Evolutionary conservation across 2,329 filamentous ascomycete species (phyloP).

Genomic region (Colletotrichum navitas): DNA sequence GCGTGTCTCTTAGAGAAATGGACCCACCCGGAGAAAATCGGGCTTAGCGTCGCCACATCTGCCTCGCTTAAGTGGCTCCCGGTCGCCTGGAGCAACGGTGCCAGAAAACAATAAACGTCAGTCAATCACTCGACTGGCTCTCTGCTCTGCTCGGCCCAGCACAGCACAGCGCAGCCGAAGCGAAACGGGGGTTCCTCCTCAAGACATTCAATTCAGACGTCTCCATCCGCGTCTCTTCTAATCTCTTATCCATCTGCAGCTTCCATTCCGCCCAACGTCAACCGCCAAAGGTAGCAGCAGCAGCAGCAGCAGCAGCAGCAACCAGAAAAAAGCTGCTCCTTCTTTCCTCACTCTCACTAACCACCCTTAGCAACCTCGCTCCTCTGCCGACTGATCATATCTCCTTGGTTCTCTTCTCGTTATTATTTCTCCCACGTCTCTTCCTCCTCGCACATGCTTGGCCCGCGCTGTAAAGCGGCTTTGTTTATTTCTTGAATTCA

Average conservation of each 20-base stretch:
- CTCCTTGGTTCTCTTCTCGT: slow-evolving; percentile 2
- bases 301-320: neutral
- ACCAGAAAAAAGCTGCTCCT: neutral
- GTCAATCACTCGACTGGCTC: slow-evolving; percentile 12
- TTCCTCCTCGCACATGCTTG: slow-evolving; percentile 29
- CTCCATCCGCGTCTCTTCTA: slow-evolving; percentile 15
- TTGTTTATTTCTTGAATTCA: slow-evolving; percentile 42
- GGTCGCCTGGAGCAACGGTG: slow-evolving; percentile 40
- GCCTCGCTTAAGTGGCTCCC: slow-evolving; percentile 41
- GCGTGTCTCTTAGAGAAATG: neutral
- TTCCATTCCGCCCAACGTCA: slow-evolving; percentile 18
- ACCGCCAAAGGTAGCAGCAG: neutral
- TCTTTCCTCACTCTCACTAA: slow-evolving; percentile 36
- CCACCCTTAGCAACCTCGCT: slow-evolving; percentile 27
- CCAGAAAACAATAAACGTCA: slow-evolving; percentile 43
- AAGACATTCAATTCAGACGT: slow-evolving; percentile 22
- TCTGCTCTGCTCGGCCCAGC: neutral
- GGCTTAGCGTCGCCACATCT: slow-evolving; percentile 1
- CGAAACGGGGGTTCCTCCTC: slow-evolving; percentile 24
- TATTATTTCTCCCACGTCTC: neutral
- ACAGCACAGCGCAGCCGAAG: neutral
- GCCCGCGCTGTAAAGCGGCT: slow-evolving; percentile 39
- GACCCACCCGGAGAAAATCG: neutral
- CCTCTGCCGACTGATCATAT: neutral
- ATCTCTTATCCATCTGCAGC: slow-evolving; percentile 42